Percentiles rank a stretch among this genome's conserved stretches.
Evolutionary conservation across 768 basidiomycete species (phyloP).

Genomic region (Trametes gibbosa): DNA sequence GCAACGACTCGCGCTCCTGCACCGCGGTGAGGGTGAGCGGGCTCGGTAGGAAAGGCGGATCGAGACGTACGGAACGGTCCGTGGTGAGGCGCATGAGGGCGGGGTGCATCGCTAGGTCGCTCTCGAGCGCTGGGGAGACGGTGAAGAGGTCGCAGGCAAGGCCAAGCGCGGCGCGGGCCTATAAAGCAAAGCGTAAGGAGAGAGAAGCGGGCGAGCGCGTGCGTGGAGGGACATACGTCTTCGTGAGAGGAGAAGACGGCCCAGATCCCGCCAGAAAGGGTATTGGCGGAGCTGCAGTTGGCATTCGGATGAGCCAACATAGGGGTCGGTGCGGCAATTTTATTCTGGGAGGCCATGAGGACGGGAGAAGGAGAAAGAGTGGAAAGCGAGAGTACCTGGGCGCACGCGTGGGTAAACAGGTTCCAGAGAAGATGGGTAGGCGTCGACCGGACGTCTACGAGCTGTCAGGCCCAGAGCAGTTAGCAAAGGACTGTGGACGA

Average conservation of each 20-base stretch:
- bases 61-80: slow-evolving; percentile 1
- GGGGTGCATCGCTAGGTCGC: slow-evolving; percentile 22
- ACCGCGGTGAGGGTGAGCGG: not conserved
- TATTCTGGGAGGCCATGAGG: slow-evolving; percentile 2
- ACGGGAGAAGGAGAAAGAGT: not conserved
- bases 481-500: not conserved
- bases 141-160: slow-evolving; percentile 19
- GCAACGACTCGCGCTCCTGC: slow-evolving; percentile 7
- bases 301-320: not conserved
- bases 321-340: slow-evolving; percentile 2
- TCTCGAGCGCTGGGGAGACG: slow-evolving; percentile 26
- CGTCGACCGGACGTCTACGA: slow-evolving; percentile 12
- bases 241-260: slow-evolving; percentile 10
- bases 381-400: not conserved
- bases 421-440: slow-evolving; percentile 17
- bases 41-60: not conserved
- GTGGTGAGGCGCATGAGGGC: slow-evolving; percentile 17
- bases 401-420: slow-evolving; percentile 14
- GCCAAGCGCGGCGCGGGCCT: slow-evolving; percentile 25
- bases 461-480: not conserved
- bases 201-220: not conserved
- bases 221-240: slow-evolving; percentile 6
- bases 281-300: not conserved
- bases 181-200: not conserved
- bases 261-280: slow-evolving; percentile 1